Conservation (phyloP, 495 filamentous ascomycete species). For the Podospora australis region DNA sequence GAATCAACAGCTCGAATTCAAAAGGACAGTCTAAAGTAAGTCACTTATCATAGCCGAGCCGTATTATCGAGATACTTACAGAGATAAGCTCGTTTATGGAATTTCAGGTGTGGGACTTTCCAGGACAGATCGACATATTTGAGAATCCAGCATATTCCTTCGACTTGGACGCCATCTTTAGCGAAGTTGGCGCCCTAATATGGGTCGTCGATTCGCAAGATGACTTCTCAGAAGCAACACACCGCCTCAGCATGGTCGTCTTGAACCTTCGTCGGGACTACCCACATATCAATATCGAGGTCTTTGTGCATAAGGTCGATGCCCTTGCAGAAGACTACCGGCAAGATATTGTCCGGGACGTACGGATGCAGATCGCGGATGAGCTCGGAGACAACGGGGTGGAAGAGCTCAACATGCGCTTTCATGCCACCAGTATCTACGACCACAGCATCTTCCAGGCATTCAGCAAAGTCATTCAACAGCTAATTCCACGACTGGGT, state of each 20-base stretch:
- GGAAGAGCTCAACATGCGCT: conserved; percentile 85
- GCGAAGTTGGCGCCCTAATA: conserved; percentile 84
- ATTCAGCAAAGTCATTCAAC: conserved; percentile 96
- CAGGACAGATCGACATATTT: conserved; percentile 84
- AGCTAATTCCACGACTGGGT: conserved; percentile 86
- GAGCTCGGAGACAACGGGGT: conserved; percentile 87
- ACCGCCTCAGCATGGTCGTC: conserved; percentile 79
- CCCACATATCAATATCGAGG: conserved; percentile 88
- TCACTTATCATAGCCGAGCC: background rate
- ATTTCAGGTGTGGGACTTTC: conserved; percentile 96
- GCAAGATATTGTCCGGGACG: conserved; percentile 86
- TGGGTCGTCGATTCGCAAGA: conserved; percentile 99
- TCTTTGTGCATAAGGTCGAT: conserved; percentile 98
- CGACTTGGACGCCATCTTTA: conserved; percentile 88
- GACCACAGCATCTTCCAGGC: conserved; percentile 98
- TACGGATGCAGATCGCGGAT: conserved; percentile 93
- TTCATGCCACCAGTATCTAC: conserved; percentile 94
- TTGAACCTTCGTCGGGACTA: conserved; percentile 79
- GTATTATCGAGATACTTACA: conserved; percentile 12
- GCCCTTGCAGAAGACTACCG: conserved; percentile 92
- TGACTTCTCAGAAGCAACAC: conserved; percentile 86
- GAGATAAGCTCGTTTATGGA: conserved; percentile 85
- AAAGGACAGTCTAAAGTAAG: conserved; percentile 84
- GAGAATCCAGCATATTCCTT: conserved; percentile 58
- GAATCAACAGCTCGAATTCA: conserved; percentile 90